Evolutionary conservation across 1,284 basidiomycete genomes (phyloP), one percentile per base, ranked within the genome.

Genomic region (Sanghuangporus weigelae): DNA sequence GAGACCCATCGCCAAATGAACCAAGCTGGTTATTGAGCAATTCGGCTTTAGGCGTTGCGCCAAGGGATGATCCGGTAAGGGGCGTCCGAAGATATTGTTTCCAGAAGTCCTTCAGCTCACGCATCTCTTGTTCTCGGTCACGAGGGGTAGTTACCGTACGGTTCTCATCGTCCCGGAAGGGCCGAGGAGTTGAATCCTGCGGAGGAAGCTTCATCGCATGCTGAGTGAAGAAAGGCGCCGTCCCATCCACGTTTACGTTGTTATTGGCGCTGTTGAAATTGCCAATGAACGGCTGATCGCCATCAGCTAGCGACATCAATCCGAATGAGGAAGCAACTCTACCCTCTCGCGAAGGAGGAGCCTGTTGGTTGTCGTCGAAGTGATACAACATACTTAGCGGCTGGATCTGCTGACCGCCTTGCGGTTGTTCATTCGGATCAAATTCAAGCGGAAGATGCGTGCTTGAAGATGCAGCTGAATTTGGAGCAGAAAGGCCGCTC

Each of bases 51-150:
- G 66, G 70, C 57, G 70, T 72, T 58, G 70, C 67, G 0, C 72
- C 73, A 16, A 71, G 69, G 2, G 73, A 72, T 19, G 81, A 77
- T 1, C 81, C 83, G 48, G 79, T 81, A n/a, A 86, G 72, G 26
- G 88, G 89, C 19, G 87, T 90, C 53, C 83, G 80, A 76, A 91
- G 81, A 69, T 87, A 91, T 68, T 84, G 78, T 73, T 81, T 89
- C 90, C 89, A 92, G 69, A 90, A 85, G 61, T 90, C 87, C 58
- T 80, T 77, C 69, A 89, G 70, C 68, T 90, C 86, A 64, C 79
- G 77, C 66, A 78, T 76, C 55, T 87, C 86, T 38, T 73, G 73
- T 51, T 83, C 77, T 12, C 60, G 55, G 19, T 68, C 79, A 73
- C 66, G 77, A 71, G 35, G 62, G 23, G 66, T 51, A 19, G 60